A percentile compares a stretch with the other conserved stretches of the same genome.
These are phyloP conservation scores for Phytophthora europaea DNA, from an alignment of 352 stramenopile species.

Conservation along the genomic window DNA sequence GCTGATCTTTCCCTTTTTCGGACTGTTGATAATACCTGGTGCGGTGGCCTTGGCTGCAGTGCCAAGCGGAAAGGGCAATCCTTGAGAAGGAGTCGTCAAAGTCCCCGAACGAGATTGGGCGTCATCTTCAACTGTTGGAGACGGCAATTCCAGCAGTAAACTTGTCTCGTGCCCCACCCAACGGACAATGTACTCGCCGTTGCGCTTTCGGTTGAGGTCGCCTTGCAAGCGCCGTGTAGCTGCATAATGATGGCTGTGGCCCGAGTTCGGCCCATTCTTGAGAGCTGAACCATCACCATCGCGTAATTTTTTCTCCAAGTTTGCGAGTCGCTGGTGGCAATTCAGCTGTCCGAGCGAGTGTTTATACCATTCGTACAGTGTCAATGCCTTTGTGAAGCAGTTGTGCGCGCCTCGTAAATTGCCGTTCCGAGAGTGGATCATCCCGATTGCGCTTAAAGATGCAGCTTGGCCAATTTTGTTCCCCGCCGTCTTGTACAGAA, in stretches of 20 bases:
- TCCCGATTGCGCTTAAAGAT: conserved; percentile 79
- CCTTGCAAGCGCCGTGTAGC: conserved; percentile 77
- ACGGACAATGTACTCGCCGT: conserved; percentile 83
- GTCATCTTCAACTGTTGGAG: conserved; percentile 56
- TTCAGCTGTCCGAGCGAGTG: conserved; percentile 83
- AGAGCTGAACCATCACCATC: conserved; percentile 69
- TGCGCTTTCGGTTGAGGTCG: conserved; percentile 85
- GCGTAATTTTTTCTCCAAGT: conserved; percentile 87
- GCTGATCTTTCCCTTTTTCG: conserved; percentile 65
- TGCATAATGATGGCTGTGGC: conserved; percentile 85
- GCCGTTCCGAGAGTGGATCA: conserved; percentile 85
- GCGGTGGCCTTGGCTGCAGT: conserved; percentile 28
- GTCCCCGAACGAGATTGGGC: conserved; percentile 42
- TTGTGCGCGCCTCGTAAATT: conserved; percentile 83
- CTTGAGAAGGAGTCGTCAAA: conserved; percentile 21
- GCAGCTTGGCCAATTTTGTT: conserved; percentile 84
- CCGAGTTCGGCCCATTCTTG: conserved; percentile 63
- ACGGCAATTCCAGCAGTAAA: conserved; percentile 74
- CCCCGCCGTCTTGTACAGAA: conserved; percentile 78
- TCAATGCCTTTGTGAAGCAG: conserved; percentile 84
- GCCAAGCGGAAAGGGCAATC: conserved; percentile 24
- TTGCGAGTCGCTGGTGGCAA: conserved; percentile 82
- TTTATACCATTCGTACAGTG: conserved; percentile 88
- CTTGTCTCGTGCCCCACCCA: conserved; percentile 89
- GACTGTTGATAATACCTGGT: conserved; percentile 53